phyloP scores from a whole-genome alignment of 2,329 filamentous ascomycete genomes.

The Neophaeococcomyces mojaviensis region DNA sequence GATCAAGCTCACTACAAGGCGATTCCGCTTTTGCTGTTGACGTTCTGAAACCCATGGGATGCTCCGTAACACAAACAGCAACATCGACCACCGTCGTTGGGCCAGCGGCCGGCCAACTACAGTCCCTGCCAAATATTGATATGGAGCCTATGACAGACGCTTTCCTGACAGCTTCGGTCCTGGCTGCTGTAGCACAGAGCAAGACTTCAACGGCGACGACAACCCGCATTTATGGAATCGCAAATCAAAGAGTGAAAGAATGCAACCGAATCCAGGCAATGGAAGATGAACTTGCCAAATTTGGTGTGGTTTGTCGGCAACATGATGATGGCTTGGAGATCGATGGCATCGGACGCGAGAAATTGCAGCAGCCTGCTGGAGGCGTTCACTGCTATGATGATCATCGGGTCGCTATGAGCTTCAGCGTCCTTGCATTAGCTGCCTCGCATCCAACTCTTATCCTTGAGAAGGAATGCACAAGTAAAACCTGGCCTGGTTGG shows the following conservation, averaged over 20 bases:
- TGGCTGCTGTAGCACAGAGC: slow-evolving; percentile 79
- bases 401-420: slow-evolving; percentile 96
- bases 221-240: slow-evolving; percentile 86
- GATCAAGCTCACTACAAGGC: slow-evolving; percentile 82
- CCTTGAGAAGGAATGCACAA: slow-evolving; percentile 83
- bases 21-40: slow-evolving; percentile 91
- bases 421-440: slow-evolving; percentile 75
- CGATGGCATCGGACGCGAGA: slow-evolving; percentile 48
- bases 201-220: slow-evolving; percentile 58
- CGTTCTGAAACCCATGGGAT: slow-evolving; percentile 88
- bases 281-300: slow-evolving; percentile 90
- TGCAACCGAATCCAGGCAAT: slow-evolving; percentile 95
- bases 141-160: slow-evolving; percentile 99
- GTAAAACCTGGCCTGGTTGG: slow-evolving; percentile 98
- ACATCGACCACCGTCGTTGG: slow-evolving; percentile 89
- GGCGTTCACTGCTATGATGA: slow-evolving; percentile 92
- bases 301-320: slow-evolving; percentile 77
- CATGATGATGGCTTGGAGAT: slow-evolving; percentile 84
- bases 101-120: slow-evolving; percentile 64
- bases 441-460: slow-evolving; percentile 67
- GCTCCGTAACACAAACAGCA: slow-evolving; percentile 73
- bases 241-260: slow-evolving; percentile 96
- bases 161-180: slow-evolving; percentile 87
- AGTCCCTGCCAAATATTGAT: slow-evolving; percentile 73
- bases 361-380: slow-evolving; percentile 49